phyloP scores from a whole-genome alignment of 129 eudicot genomes.

The Dittrichia graveolens region DNA sequence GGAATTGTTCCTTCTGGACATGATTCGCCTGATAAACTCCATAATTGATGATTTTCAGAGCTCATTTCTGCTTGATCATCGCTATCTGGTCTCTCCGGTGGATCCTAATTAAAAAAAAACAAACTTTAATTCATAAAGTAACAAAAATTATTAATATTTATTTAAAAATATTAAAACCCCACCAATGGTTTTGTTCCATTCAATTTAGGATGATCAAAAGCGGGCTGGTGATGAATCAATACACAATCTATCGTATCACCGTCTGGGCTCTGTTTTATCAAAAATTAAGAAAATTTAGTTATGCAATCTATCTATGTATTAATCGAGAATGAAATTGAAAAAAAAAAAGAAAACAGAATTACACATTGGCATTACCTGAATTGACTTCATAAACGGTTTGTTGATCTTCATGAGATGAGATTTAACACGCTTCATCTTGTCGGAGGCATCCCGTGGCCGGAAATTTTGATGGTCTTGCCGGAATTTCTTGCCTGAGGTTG shows the following conservation, averaged over 20 bases:
- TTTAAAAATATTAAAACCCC: slow-evolving; percentile 3
- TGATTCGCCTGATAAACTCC: slow-evolving; percentile 72
- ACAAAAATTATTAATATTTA: neutral
- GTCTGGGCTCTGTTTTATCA: slow-evolving; percentile 73
- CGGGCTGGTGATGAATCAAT: slow-evolving; percentile 74
- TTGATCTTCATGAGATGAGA: slow-evolving; percentile 76
- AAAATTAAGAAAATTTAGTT: slow-evolving; percentile 8
- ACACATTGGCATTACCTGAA: slow-evolving; percentile 46
- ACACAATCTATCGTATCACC: slow-evolving; percentile 95
- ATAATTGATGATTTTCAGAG: slow-evolving; percentile 59
- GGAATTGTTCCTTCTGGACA: slow-evolving; percentile 96
- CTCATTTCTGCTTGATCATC: slow-evolving; percentile 31
- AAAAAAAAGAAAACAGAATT: neutral
- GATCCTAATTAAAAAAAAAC: slow-evolving; percentile 54
- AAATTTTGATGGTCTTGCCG: slow-evolving; percentile 46
- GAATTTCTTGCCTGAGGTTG: slow-evolving; percentile 26
- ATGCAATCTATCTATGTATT: neutral
- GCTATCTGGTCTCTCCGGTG: slow-evolving; percentile 79
- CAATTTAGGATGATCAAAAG: slow-evolving; percentile 89
- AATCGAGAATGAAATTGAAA: neutral
- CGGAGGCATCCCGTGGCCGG: slow-evolving; percentile 47
- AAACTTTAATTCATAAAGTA: neutral
- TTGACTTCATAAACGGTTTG: slow-evolving; percentile 74
- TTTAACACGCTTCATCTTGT: slow-evolving; percentile 55
- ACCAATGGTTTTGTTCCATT: slow-evolving; percentile 87